A percentile compares a stretch with the other conserved stretches of the same genome.
Evolutionary conservation across 2,329 filamentous ascomycete genomes (phyloP).

Genomic region (Xylariaceae sp.): DNA sequence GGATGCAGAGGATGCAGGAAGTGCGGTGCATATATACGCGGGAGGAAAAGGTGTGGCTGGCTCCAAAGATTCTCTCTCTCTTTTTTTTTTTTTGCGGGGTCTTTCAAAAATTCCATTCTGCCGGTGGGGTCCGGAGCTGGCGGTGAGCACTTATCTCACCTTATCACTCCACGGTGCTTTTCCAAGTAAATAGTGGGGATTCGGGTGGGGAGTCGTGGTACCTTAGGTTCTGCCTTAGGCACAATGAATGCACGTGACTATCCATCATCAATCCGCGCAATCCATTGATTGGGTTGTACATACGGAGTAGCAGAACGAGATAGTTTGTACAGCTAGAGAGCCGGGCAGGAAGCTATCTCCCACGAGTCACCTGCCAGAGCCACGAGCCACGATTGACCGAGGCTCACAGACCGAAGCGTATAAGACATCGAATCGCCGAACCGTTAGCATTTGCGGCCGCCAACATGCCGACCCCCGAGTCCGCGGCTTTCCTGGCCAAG

Average conservation of each 20-base stretch:
- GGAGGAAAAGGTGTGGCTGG: conserved; percentile 11
- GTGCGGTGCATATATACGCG: conserved; percentile 16
- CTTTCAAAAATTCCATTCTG: conserved; percentile 19
- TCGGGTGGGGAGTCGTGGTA: background rate
- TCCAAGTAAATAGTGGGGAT: background rate
- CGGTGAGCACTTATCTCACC: conserved; percentile 16
- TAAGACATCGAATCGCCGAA: no score
- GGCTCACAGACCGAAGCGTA: no score
- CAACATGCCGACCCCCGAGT: conserved; percentile 76
- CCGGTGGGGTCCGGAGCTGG: conserved; percentile 16
- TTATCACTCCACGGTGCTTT: background rate
- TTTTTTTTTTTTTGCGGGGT: conserved; percentile 11
- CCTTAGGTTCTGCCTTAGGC: background rate
- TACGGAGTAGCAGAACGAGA: no score
- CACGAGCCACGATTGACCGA: no score
- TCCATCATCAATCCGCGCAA: background rate
- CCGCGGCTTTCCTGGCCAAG: conserved; percentile 70
- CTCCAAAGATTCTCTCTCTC: conserved; percentile 8
- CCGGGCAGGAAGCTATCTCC: no score
- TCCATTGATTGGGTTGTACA: no score
- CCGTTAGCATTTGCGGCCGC: no score
- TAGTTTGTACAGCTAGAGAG: no score
- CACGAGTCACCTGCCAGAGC: no score
- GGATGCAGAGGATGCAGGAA: conserved; percentile 1
- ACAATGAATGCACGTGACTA: background rate